phyloP scores from a whole-genome alignment of 1,284 basidiomycete genomes.

The Blastosporella zonata region DNA sequence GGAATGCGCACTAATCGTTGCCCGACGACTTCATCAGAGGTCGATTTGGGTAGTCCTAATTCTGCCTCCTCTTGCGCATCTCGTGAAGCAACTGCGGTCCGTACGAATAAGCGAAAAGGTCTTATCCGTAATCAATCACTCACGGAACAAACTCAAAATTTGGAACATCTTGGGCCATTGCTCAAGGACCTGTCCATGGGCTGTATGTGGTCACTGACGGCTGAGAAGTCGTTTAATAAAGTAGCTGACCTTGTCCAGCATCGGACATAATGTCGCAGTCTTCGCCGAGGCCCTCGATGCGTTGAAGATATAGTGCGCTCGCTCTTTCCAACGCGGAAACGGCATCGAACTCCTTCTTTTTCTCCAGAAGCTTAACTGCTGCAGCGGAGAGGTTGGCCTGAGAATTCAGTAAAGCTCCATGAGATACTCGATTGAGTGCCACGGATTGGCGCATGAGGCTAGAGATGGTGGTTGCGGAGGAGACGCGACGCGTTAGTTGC shows the following conservation, averaged over 20 bases:
- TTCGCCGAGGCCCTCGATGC: slow-evolving; percentile 64
- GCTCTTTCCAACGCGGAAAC: slow-evolving; percentile 69
- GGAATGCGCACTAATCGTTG: slow-evolving; percentile 61
- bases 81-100: slow-evolving; percentile 41
- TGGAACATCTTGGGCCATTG: slow-evolving; percentile 83
- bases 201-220: slow-evolving; percentile 37
- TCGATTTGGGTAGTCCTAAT: slow-evolving; percentile 20
- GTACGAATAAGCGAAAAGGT: background rate
- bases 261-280: slow-evolving; percentile 75
- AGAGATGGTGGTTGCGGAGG: background rate
- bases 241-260: slow-evolving; percentile 58
- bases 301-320: slow-evolving; percentile 58
- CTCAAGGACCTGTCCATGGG: slow-evolving; percentile 71
- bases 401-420: slow-evolving; percentile 33
- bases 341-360: slow-evolving; percentile 77
- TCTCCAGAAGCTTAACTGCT: slow-evolving; percentile 58
- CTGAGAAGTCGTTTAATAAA: slow-evolving; percentile 4
- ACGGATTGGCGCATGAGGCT: slow-evolving; percentile 53
- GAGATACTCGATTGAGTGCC: slow-evolving; percentile 48
- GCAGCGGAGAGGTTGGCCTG: slow-evolving; percentile 47
- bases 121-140: slow-evolving; percentile 23
- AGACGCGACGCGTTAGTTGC: slow-evolving; percentile 20
- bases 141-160: slow-evolving; percentile 66
- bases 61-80: slow-evolving; percentile 29
- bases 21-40: slow-evolving; percentile 27